Evolutionary conservation across 768 basidiomycete genomes (phyloP).

Genomic region (Kwoniella sp.): DNA sequence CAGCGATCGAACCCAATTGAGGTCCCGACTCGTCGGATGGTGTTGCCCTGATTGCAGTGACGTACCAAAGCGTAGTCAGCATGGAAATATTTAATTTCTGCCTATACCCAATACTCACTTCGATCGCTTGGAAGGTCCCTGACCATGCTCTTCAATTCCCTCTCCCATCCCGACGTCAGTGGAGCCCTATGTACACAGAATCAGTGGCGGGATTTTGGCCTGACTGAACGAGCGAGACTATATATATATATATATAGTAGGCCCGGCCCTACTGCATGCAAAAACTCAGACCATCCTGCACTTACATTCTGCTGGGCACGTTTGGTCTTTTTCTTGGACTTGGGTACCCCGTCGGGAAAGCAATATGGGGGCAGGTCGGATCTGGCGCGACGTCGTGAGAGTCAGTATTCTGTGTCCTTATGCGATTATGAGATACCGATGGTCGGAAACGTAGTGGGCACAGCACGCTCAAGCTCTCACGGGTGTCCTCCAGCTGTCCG

Average conservation of each 20-base stretch:
- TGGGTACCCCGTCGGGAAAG: slow-evolving; percentile 51
- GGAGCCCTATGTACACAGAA: slow-evolving; percentile 25
- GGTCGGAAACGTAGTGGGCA: too few species aligned
- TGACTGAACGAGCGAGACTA: too few species aligned
- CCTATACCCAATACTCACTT: slow-evolving; percentile 29
- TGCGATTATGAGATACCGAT: too few species aligned
- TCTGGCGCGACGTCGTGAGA: too few species aligned
- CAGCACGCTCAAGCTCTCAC: too few species aligned
- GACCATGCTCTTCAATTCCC: slow-evolving; percentile 33
- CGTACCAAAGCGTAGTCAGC: not conserved
- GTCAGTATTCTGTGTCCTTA: too few species aligned
- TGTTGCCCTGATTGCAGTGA: slow-evolving; percentile 26
- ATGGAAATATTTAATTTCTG: not conserved
- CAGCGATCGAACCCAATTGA: slow-evolving; percentile 10
- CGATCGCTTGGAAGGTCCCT: slow-evolving; percentile 47
- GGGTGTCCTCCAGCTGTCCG: too few species aligned
- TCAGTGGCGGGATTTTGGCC: too few species aligned
- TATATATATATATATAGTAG: too few species aligned
- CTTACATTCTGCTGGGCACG: slow-evolving; percentile 40
- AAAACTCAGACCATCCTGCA: too few species aligned
- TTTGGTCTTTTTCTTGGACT: slow-evolving; percentile 49
- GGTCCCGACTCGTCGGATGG: slow-evolving; percentile 25
- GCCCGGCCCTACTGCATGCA: too few species aligned
- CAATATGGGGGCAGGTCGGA: slow-evolving; percentile 47
- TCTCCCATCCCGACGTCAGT: slow-evolving; percentile 35